These are phyloP conservation scores for Friedmanniomyces simplex DNA, from an alignment of 495 filamentous ascomycete species.

Conservation along the genomic window DNA sequence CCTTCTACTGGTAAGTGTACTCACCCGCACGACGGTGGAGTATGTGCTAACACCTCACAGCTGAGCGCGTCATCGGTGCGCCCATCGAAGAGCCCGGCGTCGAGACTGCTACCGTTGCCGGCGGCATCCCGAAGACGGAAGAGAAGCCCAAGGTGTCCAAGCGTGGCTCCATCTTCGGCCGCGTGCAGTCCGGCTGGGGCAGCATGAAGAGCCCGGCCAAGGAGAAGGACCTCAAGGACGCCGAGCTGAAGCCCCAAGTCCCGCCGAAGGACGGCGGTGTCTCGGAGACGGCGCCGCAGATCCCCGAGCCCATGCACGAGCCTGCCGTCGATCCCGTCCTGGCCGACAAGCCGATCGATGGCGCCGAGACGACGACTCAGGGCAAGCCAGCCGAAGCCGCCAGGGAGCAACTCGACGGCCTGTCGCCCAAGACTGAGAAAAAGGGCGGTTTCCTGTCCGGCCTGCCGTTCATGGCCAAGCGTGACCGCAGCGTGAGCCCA, in stretches of 20 bases:
- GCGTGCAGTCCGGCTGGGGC: conserved; percentile 23
- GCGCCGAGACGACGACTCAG: background rate
- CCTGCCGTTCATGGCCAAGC: conserved; percentile 37
- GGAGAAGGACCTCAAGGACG: conserved; percentile 34
- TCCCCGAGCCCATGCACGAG: conserved; percentile 10
- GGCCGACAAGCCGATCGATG: conserved; percentile 3
- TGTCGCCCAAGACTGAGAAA: conserved; percentile 19
- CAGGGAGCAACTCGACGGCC: conserved; percentile 1
- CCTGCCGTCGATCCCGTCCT: background rate
- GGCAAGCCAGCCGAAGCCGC: conserved; percentile 13
- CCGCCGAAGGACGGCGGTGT: conserved; percentile 25
- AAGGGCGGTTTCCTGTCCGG: conserved; percentile 43
- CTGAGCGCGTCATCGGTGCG: conserved; percentile 12
- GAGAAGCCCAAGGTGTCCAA: conserved; percentile 29
- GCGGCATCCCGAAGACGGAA: conserved; percentile 15
- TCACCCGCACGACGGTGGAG: background rate
- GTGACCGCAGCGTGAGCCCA: conserved; percentile 19
- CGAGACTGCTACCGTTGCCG: background rate
- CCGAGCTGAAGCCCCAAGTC: conserved; percentile 26
- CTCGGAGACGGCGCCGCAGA: conserved; percentile 13
- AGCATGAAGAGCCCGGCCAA: conserved; percentile 29
- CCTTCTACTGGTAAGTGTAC: conserved; percentile 9
- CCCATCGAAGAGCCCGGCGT: conserved; percentile 11
- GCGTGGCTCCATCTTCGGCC: conserved; percentile 34
- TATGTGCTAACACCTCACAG: conserved; percentile 8